Base-by-base conservation (phyloP, 176 grass and related monocot genomes). In the Triticum monococcum region DNA sequence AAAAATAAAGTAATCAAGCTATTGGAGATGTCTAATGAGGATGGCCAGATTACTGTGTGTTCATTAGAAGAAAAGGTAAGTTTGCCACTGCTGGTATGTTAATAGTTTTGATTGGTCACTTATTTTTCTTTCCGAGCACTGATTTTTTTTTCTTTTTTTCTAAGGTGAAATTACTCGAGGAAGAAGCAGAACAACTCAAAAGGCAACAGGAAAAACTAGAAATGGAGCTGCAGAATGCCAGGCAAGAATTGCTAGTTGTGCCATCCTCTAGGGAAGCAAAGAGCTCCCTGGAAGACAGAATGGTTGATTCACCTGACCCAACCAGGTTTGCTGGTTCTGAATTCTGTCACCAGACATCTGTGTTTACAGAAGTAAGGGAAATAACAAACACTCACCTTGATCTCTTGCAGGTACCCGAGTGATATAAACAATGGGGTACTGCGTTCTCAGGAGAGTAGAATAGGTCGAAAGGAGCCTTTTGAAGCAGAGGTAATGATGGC, bases 1-100 rank as follows among this genome's bases (percentile, higher is more conserved):
- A 97, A 95, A 82, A 89, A 97, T 87, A 92, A 95, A 77, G 92
- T 89, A 81, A 85, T 91, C 41, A 97, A 95, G 84, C 59, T 97
- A 65, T 88, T 97, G 78, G 95, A 95, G 84, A 88, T 48, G 38
- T 95, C 95, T 17, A 89, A 95, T 64, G 86, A 95, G 80, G 92
- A 90, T 76, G 85, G 93, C 61, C 91, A 97, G 33, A 85, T 68
- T 78, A 97, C 95, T 67, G 81, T 97, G 72, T 93, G 69, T 90
- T 77, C 87, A 86, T 84, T 97, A 37, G 95, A 95, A 93, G 95
- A 86, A 72, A 81, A 97, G 80, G 92, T 95, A 64, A 86, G 74
- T 52, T 61, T 61, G 46, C 33, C 36, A 24, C 18, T 69, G 68
- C 31, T 80, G 20, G 54, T 72, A n/a, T 88, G 35, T 83, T 71